Conservation (phyloP, 345 rosid genomes). For the Litchi chinensis region DNA sequence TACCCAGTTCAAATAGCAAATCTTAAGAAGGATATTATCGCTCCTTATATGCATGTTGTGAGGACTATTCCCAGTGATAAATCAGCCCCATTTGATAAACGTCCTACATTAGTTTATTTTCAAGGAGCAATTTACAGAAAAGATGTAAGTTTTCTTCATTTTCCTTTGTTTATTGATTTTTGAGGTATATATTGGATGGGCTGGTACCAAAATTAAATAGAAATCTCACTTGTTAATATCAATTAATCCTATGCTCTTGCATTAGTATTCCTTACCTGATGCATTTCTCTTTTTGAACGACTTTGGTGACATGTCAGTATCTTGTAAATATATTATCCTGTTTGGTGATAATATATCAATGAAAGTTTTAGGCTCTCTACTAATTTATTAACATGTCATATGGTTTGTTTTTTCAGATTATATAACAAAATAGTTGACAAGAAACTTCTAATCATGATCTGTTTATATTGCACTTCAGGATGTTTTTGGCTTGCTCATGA, state of each 20-base stretch:
- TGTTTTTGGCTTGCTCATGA: slow-evolving; percentile 6
- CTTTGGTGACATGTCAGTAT: background rate
- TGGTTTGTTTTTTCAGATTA: background rate
- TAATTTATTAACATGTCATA: background rate
- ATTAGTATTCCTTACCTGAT: background rate
- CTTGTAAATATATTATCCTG: background rate
- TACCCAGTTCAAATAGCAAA: slow-evolving; percentile 72
- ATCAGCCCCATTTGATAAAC: slow-evolving; percentile 66
- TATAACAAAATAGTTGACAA: background rate
- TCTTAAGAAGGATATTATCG: slow-evolving; percentile 72
- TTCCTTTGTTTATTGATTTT: background rate
- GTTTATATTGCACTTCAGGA: background rate
- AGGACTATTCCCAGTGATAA: slow-evolving; percentile 46
- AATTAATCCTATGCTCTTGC: background rate
- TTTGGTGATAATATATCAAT: background rate
- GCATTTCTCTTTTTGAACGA: background rate
- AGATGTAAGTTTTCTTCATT: slow-evolving; percentile 62
- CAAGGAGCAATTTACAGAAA: slow-evolving; percentile 93
- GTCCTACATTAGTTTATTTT: slow-evolving; percentile 71
- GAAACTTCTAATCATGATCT: background rate
- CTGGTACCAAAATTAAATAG: background rate
- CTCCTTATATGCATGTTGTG: slow-evolving; percentile 87
- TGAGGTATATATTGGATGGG: background rate
- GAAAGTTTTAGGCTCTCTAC: background rate
- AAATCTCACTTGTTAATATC: background rate